Percentiles rank a stretch among this genome's conserved stretches.
phyloP scores from a whole-genome alignment of 805 yeast species.

The Nadsonia fulvescens region DNA sequence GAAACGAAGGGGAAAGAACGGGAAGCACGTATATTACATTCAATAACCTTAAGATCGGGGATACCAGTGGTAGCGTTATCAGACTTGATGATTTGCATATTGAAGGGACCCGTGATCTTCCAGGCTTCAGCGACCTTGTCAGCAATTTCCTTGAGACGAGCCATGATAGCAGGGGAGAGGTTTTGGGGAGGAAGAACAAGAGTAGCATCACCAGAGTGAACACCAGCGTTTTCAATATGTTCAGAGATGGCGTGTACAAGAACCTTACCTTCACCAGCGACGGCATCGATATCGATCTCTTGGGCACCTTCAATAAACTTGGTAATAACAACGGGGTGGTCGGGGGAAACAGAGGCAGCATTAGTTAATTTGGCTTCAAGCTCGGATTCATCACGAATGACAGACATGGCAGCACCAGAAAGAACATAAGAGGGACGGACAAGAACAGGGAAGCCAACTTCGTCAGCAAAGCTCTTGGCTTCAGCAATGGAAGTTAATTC shows the following conservation, averaged over 20 bases:
- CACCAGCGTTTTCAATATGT: slow-evolving; percentile 97
- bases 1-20: slow-evolving; percentile 98
- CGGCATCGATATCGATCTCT: slow-evolving; percentile 95
- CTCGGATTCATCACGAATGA: slow-evolving; percentile 62
- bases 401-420: slow-evolving; percentile 98
- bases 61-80: slow-evolving; percentile 40
- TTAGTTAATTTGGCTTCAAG: slow-evolving; percentile 64
- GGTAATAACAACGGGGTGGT: slow-evolving; percentile 94
- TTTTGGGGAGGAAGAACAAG: slow-evolving; percentile 82
- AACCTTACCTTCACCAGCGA: slow-evolving; percentile 75
- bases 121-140: slow-evolving; percentile 88
- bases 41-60: slow-evolving; percentile 78
- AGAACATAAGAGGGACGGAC: slow-evolving; percentile 95
- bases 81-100: slow-evolving; percentile 89
- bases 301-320: slow-evolving; percentile 91
- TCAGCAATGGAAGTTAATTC: slow-evolving; percentile 75
- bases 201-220: slow-evolving; percentile 98
- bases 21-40: slow-evolving; percentile 96
- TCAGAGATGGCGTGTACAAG: slow-evolving; percentile 92
- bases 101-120: slow-evolving; percentile 94
- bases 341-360: slow-evolving; percentile 86
- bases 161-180: slow-evolving; percentile 46
- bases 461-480: slow-evolving; percentile 69
- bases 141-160: slow-evolving; percentile 69
- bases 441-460: slow-evolving; percentile 85